A percentile compares a stretch with the other conserved stretches of the same genome.
These are phyloP conservation scores for Aspergillus sp. DNA, from an alignment of 2,329 filamentous ascomycete genomes.

Conservation along the genomic window DNA sequence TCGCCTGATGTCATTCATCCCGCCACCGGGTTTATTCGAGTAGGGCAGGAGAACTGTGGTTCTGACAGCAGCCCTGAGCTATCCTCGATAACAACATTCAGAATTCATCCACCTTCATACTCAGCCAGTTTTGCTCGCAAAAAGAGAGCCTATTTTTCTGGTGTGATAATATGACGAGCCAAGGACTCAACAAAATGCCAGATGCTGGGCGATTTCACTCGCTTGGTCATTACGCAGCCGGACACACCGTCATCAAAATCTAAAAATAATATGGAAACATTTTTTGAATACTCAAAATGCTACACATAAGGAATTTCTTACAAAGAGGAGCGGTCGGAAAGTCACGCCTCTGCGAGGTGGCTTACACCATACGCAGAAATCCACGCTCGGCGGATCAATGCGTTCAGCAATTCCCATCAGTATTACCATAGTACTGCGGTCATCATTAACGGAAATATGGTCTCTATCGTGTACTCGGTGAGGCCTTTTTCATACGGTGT, in stretches of 20 bases:
- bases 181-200: neutral
- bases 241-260: neutral
- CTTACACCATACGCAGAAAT: neutral
- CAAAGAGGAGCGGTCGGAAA: neutral
- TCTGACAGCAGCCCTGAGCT: neutral
- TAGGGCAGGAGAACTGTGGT: neutral
- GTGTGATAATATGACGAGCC: neutral
- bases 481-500: neutral
- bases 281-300: neutral
- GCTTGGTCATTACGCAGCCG: neutral
- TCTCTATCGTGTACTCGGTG: neutral
- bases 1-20: slow-evolving; percentile 9
- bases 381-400: neutral
- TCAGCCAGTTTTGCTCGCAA: neutral
- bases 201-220: neutral
- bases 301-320: neutral
- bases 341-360: neutral
- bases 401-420: neutral
- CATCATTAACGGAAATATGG: neutral
- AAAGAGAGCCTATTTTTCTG: neutral
- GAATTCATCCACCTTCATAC: neutral
- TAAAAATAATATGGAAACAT: neutral
- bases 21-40: neutral
- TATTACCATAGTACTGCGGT: neutral
- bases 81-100: neutral